Percentiles rank a stretch among this genome's conserved stretches.
Conservation (phyloP, 2,329 filamentous ascomycete genomes). For the Fusarium floridanum region DNA sequence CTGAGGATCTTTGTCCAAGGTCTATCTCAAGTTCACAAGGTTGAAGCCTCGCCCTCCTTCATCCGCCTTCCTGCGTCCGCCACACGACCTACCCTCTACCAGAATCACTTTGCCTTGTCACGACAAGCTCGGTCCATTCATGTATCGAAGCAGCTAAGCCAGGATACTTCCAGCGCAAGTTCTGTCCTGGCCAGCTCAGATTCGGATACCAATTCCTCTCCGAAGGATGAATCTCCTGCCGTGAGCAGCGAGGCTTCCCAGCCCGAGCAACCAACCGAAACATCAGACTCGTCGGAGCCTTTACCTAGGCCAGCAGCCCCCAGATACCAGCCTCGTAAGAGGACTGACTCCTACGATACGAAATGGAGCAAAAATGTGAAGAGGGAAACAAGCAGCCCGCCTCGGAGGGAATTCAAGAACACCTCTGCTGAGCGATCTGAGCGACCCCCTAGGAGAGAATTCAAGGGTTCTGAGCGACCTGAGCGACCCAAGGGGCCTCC, state of each 20-base stretch:
- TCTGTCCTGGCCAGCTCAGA: neutral
- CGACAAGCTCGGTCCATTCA: constrained; percentile 44
- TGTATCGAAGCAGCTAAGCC: constrained; percentile 32
- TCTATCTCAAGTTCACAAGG: constrained; percentile 56
- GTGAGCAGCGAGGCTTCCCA: constrained; percentile 15
- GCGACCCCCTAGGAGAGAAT: neutral
- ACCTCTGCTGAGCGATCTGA: neutral
- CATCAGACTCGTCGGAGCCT: neutral
- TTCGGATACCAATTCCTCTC: neutral
- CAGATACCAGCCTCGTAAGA: neutral
- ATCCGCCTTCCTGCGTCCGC: constrained; percentile 28
- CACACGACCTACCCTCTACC: constrained; percentile 19
- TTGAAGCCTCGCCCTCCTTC: constrained; percentile 41
- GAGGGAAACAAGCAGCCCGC: neutral
- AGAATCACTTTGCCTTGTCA: constrained; percentile 29
- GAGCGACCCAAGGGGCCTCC: constrained; percentile 28
- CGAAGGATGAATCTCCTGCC: constrained; percentile 4
- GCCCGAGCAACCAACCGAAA: constrained; percentile 2
- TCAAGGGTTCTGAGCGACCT: neutral
- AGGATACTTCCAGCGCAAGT: constrained; percentile 26
- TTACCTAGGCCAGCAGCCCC: constrained; percentile 23
- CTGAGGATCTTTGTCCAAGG: constrained; percentile 63
- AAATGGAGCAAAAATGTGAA: neutral
- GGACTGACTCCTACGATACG: neutral
- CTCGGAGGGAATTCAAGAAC: neutral